Conservation (phyloP, 257 asterid species). For the Nicotiana noctiflora region DNA sequence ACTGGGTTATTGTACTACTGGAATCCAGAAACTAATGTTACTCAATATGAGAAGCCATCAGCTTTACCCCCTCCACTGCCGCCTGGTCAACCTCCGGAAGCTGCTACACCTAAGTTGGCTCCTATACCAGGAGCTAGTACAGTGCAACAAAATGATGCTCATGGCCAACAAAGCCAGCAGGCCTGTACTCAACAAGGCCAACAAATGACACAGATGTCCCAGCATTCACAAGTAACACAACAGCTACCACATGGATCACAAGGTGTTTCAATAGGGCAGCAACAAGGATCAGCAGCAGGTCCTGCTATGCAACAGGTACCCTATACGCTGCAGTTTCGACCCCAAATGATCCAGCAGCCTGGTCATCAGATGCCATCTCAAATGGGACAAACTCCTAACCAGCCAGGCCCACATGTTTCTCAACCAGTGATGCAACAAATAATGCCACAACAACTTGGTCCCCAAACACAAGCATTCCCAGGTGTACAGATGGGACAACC, state of each 20-base stretch:
- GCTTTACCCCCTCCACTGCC: constrained; percentile 65
- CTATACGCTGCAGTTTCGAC: constrained; percentile 37
- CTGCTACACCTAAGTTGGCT: constrained; percentile 51
- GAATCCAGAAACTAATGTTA: constrained; percentile 87
- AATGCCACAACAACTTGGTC: constrained; percentile 33
- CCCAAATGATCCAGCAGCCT: constrained; percentile 48
- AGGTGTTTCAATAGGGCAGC: constrained; percentile 31
- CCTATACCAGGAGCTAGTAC: constrained; percentile 57
- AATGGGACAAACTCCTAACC: constrained; percentile 33
- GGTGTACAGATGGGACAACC: constrained; percentile 46
- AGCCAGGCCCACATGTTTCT: constrained; percentile 42
- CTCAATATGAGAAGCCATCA: constrained; percentile 79
- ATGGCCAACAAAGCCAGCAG: constrained; percentile 37
- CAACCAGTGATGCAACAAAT: constrained; percentile 42
- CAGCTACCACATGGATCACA: constrained; percentile 31
- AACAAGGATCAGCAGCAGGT: constrained; percentile 48
- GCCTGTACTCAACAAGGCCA: constrained; percentile 32
- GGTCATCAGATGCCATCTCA: constrained; percentile 47
- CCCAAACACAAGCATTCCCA: constrained; percentile 46
- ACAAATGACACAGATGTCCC: constrained; percentile 18
- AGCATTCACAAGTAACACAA: constrained; percentile 16
- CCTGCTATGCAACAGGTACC: constrained; percentile 40
- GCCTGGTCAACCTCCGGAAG: constrained; percentile 56
- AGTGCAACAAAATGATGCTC: constrained; percentile 41
- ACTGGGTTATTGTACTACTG: constrained; percentile 66